phyloP scores from a whole-genome alignment of 2,329 filamentous ascomycete genomes.

The Ilyonectria mors-panacis region DNA sequence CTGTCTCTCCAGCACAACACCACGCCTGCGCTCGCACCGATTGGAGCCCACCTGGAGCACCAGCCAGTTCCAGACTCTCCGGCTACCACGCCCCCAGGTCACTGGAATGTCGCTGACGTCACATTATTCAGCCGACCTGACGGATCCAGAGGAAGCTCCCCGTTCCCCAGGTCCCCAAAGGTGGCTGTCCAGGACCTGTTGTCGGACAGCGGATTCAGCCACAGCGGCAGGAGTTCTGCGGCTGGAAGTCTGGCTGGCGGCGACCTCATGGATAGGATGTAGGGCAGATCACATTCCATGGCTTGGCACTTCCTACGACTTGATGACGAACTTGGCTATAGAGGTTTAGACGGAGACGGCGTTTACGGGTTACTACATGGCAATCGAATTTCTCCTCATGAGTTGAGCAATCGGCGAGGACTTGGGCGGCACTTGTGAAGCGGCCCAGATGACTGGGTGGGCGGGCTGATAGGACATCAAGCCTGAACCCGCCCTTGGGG shows the following conservation, averaged over 20 bases:
- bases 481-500: conserved; percentile 20
- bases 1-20: conserved; percentile 68
- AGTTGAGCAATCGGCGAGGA: conserved; percentile 45
- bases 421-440: conserved; percentile 47
- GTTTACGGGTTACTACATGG: conserved; percentile 52
- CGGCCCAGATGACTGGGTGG: conserved; percentile 27
- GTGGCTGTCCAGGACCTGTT: conserved; percentile 90
- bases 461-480: conserved; percentile 27
- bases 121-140: conserved; percentile 94
- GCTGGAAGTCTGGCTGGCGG: conserved; percentile 83
- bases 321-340: conserved; percentile 58
- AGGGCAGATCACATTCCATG: conserved; percentile 45
- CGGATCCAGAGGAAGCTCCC: conserved; percentile 92
- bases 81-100: conserved; percentile 64
- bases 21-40: conserved; percentile 70
- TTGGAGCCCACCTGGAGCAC: conserved; percentile 69
- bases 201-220: conserved; percentile 76
- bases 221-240: conserved; percentile 83
- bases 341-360: conserved; percentile 58
- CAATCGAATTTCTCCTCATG: conserved; percentile 44
- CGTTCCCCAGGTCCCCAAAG: conserved; percentile 90
- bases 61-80: conserved; percentile 61
- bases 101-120: conserved; percentile 86
- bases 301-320: conserved; percentile 52
- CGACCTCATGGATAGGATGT: conserved; percentile 73